Percentiles rank a stretch among this genome's conserved stretches.
phyloP scores from a whole-genome alignment of 1,284 basidiomycete genomes.

The Boletus holoroseus region DNA sequence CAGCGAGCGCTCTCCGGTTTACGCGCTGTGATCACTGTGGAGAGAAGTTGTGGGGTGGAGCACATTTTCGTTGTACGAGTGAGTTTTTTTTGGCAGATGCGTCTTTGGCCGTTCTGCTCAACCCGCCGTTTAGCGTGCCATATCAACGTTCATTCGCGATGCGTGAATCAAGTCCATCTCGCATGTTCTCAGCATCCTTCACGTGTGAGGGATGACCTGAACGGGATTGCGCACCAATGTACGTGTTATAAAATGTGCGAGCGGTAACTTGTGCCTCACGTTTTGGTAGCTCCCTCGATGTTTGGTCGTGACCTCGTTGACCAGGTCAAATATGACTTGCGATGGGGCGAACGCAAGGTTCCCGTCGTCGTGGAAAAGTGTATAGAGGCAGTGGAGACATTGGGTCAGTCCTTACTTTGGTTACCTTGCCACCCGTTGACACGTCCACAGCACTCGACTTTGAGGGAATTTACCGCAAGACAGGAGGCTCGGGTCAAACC shows the following conservation, averaged over 20 bases:
- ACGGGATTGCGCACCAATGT: conserved; percentile 22
- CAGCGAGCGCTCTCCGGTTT: conserved; percentile 82
- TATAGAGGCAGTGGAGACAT: conserved; percentile 83
- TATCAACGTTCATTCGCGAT: conserved; percentile 70
- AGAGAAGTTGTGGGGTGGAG: conserved; percentile 98
- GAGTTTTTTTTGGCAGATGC: conserved; percentile 9
- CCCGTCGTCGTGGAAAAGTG: conserved; percentile 95
- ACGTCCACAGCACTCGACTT: conserved; percentile 68
- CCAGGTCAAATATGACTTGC: conserved; percentile 73
- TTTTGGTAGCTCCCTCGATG: conserved; percentile 70
- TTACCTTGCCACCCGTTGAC: not conserved
- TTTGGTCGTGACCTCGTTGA: conserved; percentile 85
- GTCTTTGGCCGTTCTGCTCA: conserved; percentile 8
- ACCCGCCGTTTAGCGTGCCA: conserved; percentile 49
- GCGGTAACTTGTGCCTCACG: conserved; percentile 8
- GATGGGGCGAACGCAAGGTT: conserved; percentile 56
- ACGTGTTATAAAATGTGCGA: conserved; percentile 12
- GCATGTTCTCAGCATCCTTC: conserved; percentile 50
- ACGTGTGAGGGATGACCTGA: conserved; percentile 34
- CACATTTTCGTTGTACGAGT: conserved; percentile 86
- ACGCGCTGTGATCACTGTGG: conserved; percentile 92
- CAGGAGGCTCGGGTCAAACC: conserved; percentile 87
- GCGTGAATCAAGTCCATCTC: conserved; percentile 54
- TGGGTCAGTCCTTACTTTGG: conserved; percentile 51
- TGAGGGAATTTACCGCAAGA: conserved; percentile 96